Percentiles rank a stretch among this genome's conserved stretches.
phyloP scores from a whole-genome alignment of 116 monocot genomes.

The Phalaenopsis hybrid region DNA sequence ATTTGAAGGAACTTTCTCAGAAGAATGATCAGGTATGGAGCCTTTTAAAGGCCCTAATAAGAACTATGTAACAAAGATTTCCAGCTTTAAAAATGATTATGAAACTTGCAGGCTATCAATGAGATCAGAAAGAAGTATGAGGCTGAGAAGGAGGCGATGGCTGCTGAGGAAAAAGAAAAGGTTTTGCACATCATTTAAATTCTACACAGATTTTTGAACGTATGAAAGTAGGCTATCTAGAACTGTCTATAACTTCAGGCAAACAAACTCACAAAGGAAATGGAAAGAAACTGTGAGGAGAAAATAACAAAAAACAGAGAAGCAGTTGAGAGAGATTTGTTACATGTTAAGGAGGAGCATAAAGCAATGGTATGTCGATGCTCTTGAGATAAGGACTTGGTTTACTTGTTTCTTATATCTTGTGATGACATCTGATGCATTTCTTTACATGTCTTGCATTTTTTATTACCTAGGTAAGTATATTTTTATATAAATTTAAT shows the following conservation, averaged over 20 bases:
- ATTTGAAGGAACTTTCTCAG: constrained; percentile 85
- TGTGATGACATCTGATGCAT: background rate
- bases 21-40: constrained; percentile 84
- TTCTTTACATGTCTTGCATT: background rate
- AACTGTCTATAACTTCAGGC: constrained; percentile 38
- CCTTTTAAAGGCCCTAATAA: background rate
- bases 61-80: background rate
- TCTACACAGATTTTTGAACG: background rate
- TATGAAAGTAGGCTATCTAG: background rate
- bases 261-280: constrained; percentile 63
- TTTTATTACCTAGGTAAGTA: background rate
- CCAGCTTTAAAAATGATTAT: background rate
- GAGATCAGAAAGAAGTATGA: constrained; percentile 90
- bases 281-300: constrained; percentile 60
- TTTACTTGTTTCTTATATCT: background rate
- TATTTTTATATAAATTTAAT: background rate
- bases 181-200: constrained; percentile 19
- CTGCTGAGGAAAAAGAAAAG: constrained; percentile 74
- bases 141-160: constrained; percentile 69
- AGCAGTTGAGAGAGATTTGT: constrained; percentile 42
- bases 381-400: background rate
- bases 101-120: constrained; percentile 77
- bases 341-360: constrained; percentile 67
- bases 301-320: constrained; percentile 48
- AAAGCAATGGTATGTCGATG: constrained; percentile 44